Base-by-base conservation (phyloP, 2,329 filamentous ascomycete genomes). In the Thelonectria blattea region DNA sequence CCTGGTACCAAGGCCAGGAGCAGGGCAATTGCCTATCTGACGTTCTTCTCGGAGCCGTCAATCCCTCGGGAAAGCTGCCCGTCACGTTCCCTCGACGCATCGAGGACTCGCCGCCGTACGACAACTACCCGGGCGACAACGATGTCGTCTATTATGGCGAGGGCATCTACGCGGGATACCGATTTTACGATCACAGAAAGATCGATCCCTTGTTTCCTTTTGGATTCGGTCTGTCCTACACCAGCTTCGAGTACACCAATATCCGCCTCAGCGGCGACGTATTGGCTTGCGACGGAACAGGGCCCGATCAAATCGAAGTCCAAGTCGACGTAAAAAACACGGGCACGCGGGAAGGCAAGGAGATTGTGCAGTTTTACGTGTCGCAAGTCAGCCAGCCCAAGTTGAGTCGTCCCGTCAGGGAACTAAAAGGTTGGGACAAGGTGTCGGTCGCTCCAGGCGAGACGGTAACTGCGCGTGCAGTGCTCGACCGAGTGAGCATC, bases 181-280 rank as follows among this genome's bases (percentile, higher is more conserved):
- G 48, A 9, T 51, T 32, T 17, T 51, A 24, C 12, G 48, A 51
- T 39, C 17, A 22, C 8, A 8, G 37, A 22, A 22, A 18, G 8
- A 20, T 22, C 8, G 10, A 39, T 5, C 48, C 48, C 14, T 32
- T 41, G 10, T 51, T 37, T 14, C 32, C 30, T 2, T 24, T 51
- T 18, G 48, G 48, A 10, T 37, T 22, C 15, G 48, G 48, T 9
- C 34, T 51, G 32, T 51, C 48, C 3, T 51, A 51, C 34, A 22
- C 32, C 17, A 30, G 18, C 14, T 47, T 47, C 17, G 43, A 52
- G 24, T 88, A 90, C 67, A 41, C 47, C 52, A 66, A 63, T 2
- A 64, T 66, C 11, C 60, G 45, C 0, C 32, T 65, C 1, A 61
- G 52, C 34, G 17, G 5, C 15, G 12, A 53, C 5, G n/a, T 58